Conservation (phyloP, 495 filamentous ascomycete species). For the Penicillium simplicissimum region DNA sequence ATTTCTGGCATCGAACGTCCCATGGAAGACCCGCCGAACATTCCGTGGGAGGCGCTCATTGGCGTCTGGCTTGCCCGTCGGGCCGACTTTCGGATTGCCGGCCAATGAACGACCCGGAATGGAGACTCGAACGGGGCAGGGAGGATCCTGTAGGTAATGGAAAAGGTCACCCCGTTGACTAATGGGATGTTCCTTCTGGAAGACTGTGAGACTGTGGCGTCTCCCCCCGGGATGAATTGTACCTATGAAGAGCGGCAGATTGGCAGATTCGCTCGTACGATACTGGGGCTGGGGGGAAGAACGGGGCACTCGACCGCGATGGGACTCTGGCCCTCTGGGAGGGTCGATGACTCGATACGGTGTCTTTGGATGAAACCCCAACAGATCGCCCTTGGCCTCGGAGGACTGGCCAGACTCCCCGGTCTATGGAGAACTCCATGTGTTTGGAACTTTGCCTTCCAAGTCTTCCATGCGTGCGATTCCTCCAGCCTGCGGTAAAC, state of each 20-base stretch:
- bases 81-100: constrained; percentile 17
- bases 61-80: background rate
- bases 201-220: background rate
- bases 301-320: background rate
- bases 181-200: background rate
- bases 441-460: background rate
- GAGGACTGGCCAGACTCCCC: background rate
- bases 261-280: constrained; percentile 10
- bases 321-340: too few relatives aligned
- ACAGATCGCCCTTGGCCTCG: background rate
- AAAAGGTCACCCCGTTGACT: constrained; percentile 4
- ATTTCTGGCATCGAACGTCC: constrained; percentile 5
- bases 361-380: background rate
- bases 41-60: constrained; percentile 1
- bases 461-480: background rate
- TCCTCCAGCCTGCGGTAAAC: background rate
- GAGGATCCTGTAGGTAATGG: background rate
- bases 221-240: background rate
- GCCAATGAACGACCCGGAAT: constrained; percentile 13
- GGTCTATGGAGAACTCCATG: background rate
- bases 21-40: constrained; percentile 25
- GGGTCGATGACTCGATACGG: background rate
- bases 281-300: constrained; percentile 3
- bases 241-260: background rate
- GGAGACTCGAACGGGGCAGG: background rate